A percentile compares a stretch with the other conserved stretches of the same genome.
Conservation (phyloP, 768 basidiomycete species). For the Termitomyces bulborhizus region DNA sequence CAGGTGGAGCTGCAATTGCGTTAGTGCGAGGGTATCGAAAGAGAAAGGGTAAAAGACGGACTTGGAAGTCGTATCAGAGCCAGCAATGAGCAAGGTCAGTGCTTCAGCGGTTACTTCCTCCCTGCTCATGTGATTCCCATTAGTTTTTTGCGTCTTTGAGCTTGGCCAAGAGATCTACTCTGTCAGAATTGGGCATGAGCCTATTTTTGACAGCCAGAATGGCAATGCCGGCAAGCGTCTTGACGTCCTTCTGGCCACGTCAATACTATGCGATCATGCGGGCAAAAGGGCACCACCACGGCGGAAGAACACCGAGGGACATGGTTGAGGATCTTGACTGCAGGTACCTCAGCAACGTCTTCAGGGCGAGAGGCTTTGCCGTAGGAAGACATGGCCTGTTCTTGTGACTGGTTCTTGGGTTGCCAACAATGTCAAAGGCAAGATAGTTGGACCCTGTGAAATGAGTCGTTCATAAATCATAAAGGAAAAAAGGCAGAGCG, state of each 20-base stretch:
- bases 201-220: slow-evolving; percentile 75
- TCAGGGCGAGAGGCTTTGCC: slow-evolving; percentile 38
- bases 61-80: slow-evolving; percentile 93
- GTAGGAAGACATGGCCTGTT: slow-evolving; percentile 49
- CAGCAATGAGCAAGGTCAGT: slow-evolving; percentile 80
- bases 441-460: slow-evolving; percentile 45
- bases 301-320: slow-evolving; percentile 73
- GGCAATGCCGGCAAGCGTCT: slow-evolving; percentile 72
- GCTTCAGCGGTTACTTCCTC: slow-evolving; percentile 88
- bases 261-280: slow-evolving; percentile 69
- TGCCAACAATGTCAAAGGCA: slow-evolving; percentile 71
- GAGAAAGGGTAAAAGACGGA: slow-evolving; percentile 24
- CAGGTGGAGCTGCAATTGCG: slow-evolving; percentile 63
- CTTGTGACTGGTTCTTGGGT: slow-evolving; percentile 52
- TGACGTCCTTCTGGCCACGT: slow-evolving; percentile 57
- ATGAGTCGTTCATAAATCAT: background rate
- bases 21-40: background rate
- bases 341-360: slow-evolving; percentile 54
- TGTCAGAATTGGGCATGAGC: slow-evolving; percentile 59
- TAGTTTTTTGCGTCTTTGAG: slow-evolving; percentile 51
- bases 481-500: slow-evolving; percentile 14
- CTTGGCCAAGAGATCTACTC: slow-evolving; percentile 77
- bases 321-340: slow-evolving; percentile 84
- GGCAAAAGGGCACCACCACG: slow-evolving; percentile 61
- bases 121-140: slow-evolving; percentile 77